Base-by-base conservation (phyloP, 139 green algal species). In the Chlamydomonas schloesseri region DNA sequence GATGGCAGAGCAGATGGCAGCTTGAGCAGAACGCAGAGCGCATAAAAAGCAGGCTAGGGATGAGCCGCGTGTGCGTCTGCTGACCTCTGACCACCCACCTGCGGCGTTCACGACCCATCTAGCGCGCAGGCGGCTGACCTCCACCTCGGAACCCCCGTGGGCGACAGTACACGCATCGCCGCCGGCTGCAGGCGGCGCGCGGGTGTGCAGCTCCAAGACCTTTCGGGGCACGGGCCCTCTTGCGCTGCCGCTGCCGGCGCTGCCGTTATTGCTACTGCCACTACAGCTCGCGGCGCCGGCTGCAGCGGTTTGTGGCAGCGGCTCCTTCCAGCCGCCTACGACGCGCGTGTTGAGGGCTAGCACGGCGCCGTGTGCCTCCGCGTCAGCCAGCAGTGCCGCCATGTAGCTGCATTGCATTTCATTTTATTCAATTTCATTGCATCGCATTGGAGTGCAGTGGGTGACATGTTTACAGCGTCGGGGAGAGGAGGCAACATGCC, bases 401-500 rank as follows among this genome's bases (percentile, higher is more conserved):
- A 98, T 98, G 71, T 95, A 87, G 37, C 88, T 96, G 88, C 6
- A n/a, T n/a, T n/a, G n/a, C n/a, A n/a, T n/a, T n/a, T n/a, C n/a
- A 15, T 23, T 13, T 15, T 13, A 13, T 23, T 60, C 13, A 15
- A 60, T 15, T 23, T 60, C 53, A 60, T 23, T 15, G 53, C 53
- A 13, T 15, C 15, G 71, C 29, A 53, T 77, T 13, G 29, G 13
- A 47, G 34, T 17, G 13, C 50, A 24, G 71, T 77, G 71, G 9
- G 13, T 14, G 17, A 14, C 13, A 14, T 36, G 13, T n/a, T n/a
- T n/a, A n/a, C n/a, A n/a, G n/a, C n/a, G n/a, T n/a, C n/a, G n/a
- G n/a, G n/a, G n/a, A n/a, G n/a, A n/a, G n/a, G n/a, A n/a, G n/a
- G n/a, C n/a, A n/a, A n/a, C n/a, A n/a, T n/a, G n/a, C n/a, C n/a